Percentiles rank a stretch among this genome's conserved stretches.
These are phyloP conservation scores for Tuber umbilicatum DNA, from an alignment of 495 filamentous ascomycete species.

Conservation along the genomic window DNA sequence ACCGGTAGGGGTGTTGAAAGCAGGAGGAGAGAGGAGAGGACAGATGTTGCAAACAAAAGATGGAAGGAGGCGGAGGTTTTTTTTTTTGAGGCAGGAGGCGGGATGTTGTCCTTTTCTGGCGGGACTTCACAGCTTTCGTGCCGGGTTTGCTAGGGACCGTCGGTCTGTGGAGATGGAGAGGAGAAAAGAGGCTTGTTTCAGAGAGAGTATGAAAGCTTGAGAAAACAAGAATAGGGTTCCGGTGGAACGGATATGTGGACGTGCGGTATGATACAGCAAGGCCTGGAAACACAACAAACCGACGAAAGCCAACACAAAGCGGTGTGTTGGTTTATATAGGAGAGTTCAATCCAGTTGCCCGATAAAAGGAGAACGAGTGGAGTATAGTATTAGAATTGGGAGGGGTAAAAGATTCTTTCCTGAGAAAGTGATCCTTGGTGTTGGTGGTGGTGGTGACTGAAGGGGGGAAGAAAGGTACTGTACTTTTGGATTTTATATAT, in stretches of 20 bases:
- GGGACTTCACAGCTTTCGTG: background rate
- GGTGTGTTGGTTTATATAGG: conserved; percentile 3
- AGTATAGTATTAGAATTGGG: background rate
- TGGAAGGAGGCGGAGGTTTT: background rate
- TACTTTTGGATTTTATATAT: conserved; percentile 34
- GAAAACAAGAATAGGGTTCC: background rate
- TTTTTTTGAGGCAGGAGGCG: background rate
- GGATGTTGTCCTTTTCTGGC: conserved; percentile 1
- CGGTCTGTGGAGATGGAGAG: conserved; percentile 26
- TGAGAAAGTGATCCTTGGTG: background rate
- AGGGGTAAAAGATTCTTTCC: background rate
- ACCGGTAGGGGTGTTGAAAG: conserved; percentile 13
- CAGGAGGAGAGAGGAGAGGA: background rate
- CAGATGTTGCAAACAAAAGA: background rate
- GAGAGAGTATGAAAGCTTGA: conserved; percentile 1
- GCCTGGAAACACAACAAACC: conserved; percentile 1
- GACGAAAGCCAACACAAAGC: background rate
- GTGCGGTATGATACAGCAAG: background rate
- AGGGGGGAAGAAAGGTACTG: conserved; percentile 34
- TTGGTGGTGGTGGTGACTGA: conserved; percentile 5
- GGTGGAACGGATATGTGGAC: background rate
- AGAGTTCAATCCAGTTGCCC: background rate
- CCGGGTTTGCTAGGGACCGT: conserved; percentile 8
- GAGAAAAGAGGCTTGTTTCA: background rate
- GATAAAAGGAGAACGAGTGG: background rate